phyloP scores from a whole-genome alignment of 208 protist species.

The Leishmania gerbilli region DNA sequence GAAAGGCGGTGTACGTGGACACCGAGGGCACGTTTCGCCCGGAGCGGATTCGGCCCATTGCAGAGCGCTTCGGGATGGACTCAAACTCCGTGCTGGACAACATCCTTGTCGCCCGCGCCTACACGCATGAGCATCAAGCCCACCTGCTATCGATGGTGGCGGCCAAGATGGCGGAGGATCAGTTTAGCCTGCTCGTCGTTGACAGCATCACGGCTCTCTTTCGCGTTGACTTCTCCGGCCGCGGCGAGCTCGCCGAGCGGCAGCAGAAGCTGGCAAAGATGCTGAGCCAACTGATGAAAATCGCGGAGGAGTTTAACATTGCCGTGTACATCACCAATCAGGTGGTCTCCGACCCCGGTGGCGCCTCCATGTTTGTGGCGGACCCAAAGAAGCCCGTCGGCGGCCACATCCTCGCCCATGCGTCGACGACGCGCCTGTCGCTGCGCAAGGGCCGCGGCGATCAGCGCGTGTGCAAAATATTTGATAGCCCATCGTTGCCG shows the following conservation, averaged over 20 bases:
- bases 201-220: conserved; percentile 99
- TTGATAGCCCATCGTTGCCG: conserved; percentile 97
- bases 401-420: conserved; percentile 98
- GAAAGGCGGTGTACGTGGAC: conserved; percentile 97
- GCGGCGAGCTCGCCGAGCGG: conserved; percentile 97
- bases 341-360: conserved; percentile 98
- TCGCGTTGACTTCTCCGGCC: conserved; percentile 96
- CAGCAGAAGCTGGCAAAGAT: conserved; percentile 95
- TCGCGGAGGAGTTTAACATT: conserved; percentile 99
- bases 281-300: conserved; percentile 95
- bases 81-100: conserved; percentile 94
- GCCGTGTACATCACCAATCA: conserved; percentile 99
- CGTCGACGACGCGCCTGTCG: conserved; percentile 95
- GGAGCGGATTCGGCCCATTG: conserved; percentile 97
- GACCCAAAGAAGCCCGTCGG: conserved; percentile 99
- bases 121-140: conserved; percentile 96
- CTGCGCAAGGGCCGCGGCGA: conserved; percentile 97
- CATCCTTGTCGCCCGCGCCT: conserved; percentile 97
- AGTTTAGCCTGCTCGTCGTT: conserved; percentile 95
- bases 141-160: conserved; percentile 91
- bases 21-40: conserved; percentile 98
- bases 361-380: conserved; percentile 96
- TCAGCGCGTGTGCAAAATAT: conserved; percentile 97
- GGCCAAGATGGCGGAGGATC: conserved; percentile 93
- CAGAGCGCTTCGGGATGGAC: conserved; percentile 96